Evolutionary conservation across 495 filamentous ascomycete genomes (phyloP), one percentile per base, ranked within the genome.

Genomic region (Diplogelasinospora grovesii): DNA sequence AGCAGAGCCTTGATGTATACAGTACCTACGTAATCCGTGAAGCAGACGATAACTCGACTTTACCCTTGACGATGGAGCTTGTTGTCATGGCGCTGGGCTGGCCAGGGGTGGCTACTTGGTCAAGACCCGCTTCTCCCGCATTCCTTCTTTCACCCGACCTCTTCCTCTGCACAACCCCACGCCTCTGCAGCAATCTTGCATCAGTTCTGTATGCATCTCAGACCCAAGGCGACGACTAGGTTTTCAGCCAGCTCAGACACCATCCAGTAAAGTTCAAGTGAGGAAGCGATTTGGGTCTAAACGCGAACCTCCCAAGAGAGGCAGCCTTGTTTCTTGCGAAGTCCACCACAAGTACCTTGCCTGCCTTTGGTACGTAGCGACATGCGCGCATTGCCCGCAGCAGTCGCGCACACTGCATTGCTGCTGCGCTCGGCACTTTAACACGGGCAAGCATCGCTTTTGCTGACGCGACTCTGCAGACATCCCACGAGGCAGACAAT

Each of bases 381-480:
- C n/a, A n/a, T n/a, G n/a, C 15, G 30, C 30, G 30, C 30, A 33
- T 33, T 33, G 30, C 30, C 18, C 21, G 1, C 8, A 8, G 24
- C 24, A n/a, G 8, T 8, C 13, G 30, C 30, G 3, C 28, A 15
- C 29, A 32, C 5, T 13, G 29, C 29, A 32, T 15, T 15, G 29
- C 29, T n/a, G 29, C 32, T 37, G 35, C n/a, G 20, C 35, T 37
- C 35, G n/a, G 35, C 22, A 24, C 25, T 14, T 25, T 19, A 20
- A n/a, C 33, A 9, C 28, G 39, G 39, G 14, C 45, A 38, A 47
- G 39, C 42, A 48, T 38, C 21, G 23, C 35, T 46, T 48, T 45
- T 59, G n/a, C 60, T 63, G 53, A 63, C 60, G 57, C 57, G 60
- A 53, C 55, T 57, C 39, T 59, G 55, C 60, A 63, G 60, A 52